Conservation (phyloP, 1,139 yeast genomes). For the Geotrichum histeridarum region DNA sequence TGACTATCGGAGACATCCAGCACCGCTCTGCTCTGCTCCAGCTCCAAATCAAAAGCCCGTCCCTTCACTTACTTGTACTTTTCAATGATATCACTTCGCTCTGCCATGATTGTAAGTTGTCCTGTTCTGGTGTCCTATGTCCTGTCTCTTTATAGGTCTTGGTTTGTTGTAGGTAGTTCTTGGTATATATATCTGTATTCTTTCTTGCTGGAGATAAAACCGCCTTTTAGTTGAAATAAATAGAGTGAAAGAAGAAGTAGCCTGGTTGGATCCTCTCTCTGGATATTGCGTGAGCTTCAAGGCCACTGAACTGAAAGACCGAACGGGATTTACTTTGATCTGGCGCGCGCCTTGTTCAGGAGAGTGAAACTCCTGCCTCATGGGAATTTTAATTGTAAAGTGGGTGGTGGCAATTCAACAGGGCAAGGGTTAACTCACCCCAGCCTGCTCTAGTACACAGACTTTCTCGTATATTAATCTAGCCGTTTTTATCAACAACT, state of each 20-base stretch:
- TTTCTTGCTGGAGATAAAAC: too few relatives aligned
- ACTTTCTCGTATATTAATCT: too few relatives aligned
- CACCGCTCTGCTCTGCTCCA: neutral
- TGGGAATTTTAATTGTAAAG: neutral
- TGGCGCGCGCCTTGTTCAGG: neutral
- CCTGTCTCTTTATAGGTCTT: neutral
- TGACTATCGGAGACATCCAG: neutral
- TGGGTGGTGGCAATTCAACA: conserved; percentile 1
- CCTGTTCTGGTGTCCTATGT: too few relatives aligned
- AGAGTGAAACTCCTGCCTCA: neutral
- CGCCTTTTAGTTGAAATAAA: too few relatives aligned
- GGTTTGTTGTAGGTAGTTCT: neutral
- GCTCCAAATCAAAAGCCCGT: neutral
- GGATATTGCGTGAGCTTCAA: too few relatives aligned
- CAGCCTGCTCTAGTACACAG: neutral
- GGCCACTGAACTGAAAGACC: too few relatives aligned
- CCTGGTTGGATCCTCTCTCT: too few relatives aligned
- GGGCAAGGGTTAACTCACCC: conserved; percentile 1
- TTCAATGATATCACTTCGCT: conserved; percentile 35
- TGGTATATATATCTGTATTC: too few relatives aligned
- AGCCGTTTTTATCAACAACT: too few relatives aligned
- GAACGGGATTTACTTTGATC: too few relatives aligned
- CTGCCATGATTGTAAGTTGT: conserved; percentile 26
- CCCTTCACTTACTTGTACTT: conserved; percentile 37
- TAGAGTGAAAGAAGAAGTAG: too few relatives aligned